These are phyloP conservation scores for Salvia sclarea DNA, from an alignment of 305 asterid species.

Conservation along the genomic window DNA sequence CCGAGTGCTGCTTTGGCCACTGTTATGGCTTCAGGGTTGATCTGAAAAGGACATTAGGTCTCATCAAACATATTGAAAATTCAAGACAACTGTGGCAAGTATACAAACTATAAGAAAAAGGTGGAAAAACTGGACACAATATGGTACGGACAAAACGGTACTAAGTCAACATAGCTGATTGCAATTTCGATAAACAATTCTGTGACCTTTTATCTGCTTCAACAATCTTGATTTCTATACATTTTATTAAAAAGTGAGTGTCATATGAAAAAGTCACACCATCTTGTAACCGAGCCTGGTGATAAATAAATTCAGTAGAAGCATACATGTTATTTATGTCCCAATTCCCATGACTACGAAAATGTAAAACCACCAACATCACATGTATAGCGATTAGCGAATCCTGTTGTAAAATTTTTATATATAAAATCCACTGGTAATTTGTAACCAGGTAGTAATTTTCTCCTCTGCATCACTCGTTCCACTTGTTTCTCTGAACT, in stretches of 20 bases:
- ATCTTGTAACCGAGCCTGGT: not conserved
- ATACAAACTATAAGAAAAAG: conserved; percentile 13
- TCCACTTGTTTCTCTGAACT: conserved; percentile 9
- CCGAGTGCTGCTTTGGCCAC: conserved; percentile 89
- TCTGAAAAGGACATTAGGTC: conserved; percentile 52
- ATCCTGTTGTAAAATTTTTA: not conserved
- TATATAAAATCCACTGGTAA: conserved; percentile 10
- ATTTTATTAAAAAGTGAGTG: conserved; percentile 9
- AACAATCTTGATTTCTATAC: conserved; percentile 7
- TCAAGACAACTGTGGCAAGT: not conserved
- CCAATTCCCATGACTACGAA: conserved; percentile 20
- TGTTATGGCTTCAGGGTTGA: conserved; percentile 55
- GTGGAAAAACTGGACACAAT: not conserved
- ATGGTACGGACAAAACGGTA: not conserved
- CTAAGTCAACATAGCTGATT: conserved; percentile 10
- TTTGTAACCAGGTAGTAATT: conserved; percentile 15
- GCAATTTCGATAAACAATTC: conserved; percentile 9
- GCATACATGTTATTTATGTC: conserved; percentile 16
- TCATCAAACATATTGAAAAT: conserved; percentile 17
- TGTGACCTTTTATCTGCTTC: conserved; percentile 8
- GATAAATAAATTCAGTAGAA: conserved; percentile 12
- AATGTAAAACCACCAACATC: conserved; percentile 15
- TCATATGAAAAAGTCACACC: conserved; percentile 11
- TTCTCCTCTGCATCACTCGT: conserved; percentile 24
- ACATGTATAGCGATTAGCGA: conserved; percentile 14